phyloP scores from a whole-genome alignment of 306 rosid genomes.

The Cucumis hystrix region DNA sequence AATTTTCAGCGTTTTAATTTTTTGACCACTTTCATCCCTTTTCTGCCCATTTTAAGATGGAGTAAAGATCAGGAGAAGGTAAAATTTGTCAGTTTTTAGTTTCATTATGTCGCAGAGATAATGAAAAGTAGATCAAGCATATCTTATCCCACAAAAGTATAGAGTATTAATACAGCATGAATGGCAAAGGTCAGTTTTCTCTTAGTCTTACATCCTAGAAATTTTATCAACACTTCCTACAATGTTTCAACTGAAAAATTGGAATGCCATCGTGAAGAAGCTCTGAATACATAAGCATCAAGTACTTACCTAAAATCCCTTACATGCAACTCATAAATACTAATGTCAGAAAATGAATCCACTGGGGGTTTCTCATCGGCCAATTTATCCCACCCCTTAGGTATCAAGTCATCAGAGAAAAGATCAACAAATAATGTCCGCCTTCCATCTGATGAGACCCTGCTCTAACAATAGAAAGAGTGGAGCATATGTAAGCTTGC shows the following conservation, averaged over 20 bases:
- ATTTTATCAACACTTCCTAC: neutral
- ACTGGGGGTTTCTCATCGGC: slow-evolving; percentile 53
- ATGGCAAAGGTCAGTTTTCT: neutral
- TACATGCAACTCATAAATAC: slow-evolving; percentile 81
- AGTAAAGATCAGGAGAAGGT: neutral
- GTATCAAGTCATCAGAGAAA: slow-evolving; percentile 44
- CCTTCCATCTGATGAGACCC: slow-evolving; percentile 68
- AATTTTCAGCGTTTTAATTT: neutral
- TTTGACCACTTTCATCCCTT: neutral
- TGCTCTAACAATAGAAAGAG: slow-evolving; percentile 27
- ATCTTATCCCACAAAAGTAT: neutral
- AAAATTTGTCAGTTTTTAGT: neutral
- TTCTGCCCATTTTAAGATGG: neutral
- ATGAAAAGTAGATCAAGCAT: neutral
- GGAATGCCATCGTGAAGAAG: slow-evolving; percentile 3
- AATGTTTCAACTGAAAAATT: neutral
- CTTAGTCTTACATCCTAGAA: neutral
- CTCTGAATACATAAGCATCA: neutral
- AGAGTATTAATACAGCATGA: neutral
- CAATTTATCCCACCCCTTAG: slow-evolving; percentile 71
- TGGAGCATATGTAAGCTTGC: neutral
- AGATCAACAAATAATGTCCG: slow-evolving; percentile 58
- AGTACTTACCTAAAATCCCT: slow-evolving; percentile 74
- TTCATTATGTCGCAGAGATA: neutral
- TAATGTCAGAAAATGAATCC: slow-evolving; percentile 61